phyloP scores from a whole-genome alignment of 192 early-diverging fungal species.

The Entomortierella parvispora region DNA sequence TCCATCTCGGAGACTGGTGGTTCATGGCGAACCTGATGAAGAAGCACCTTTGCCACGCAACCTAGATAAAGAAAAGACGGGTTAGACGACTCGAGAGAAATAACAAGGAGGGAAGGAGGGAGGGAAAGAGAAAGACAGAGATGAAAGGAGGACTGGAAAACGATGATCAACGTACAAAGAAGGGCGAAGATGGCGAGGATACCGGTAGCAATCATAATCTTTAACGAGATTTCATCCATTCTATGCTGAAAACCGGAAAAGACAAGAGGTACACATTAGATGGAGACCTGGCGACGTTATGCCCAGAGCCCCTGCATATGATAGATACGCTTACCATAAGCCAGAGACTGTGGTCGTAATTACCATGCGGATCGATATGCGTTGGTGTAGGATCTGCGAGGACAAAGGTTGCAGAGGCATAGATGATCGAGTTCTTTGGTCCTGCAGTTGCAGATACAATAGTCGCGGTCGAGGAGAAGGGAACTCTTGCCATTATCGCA shows the following conservation, averaged over 20 bases:
- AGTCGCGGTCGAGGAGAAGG: too few species aligned
- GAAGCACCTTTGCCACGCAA: neutral
- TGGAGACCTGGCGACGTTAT: neutral
- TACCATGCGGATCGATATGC: neutral
- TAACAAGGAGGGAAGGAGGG: neutral
- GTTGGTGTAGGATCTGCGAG: conserved; percentile 21
- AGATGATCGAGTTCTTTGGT: neutral
- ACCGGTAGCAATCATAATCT: neutral
- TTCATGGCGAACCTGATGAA: neutral
- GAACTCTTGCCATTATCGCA: too few species aligned
- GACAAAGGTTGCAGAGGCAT: conserved; percentile 18
- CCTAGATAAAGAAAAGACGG: neutral
- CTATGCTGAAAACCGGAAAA: too few species aligned
- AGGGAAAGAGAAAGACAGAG: neutral
- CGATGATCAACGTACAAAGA: too few species aligned
- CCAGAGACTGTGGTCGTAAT: neutral
- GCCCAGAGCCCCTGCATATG: too few species aligned
- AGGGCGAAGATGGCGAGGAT: neutral
- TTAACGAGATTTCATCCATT: too few species aligned
- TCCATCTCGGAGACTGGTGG: neutral
- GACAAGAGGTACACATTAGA: too few species aligned
- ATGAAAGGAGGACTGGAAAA: too few species aligned
- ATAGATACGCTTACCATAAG: too few species aligned
- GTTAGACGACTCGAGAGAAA: neutral
- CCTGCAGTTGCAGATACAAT: neutral